Evolutionary conservation across 768 basidiomycete genomes (phyloP), one percentile per base, ranked within the genome.

Genomic region (Naganishia antarctica): DNA sequence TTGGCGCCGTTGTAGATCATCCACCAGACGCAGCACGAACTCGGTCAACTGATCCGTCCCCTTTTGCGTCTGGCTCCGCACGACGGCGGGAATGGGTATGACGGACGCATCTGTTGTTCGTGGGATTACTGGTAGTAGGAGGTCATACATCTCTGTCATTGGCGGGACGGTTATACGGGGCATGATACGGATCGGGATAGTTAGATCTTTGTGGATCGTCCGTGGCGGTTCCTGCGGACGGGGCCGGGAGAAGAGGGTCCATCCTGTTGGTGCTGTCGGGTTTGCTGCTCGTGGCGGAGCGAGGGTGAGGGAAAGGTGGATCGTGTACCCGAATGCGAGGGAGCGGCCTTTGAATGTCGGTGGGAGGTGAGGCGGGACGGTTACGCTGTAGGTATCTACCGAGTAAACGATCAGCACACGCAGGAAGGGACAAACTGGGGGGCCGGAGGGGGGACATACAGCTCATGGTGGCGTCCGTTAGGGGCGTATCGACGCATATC

Each of bases 281-380:
- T 28, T 13, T 8, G 28, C 29, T 21, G 28, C 93, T 93, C 77
- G 70, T 1, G 69, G 67, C 16, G 66, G 41, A 48, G 63, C 66
- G 43, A 71, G 73, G 43, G 81, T 93, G 0, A 89, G 86, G 1
- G 92, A 92, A 1, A 98, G 83, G n/a, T 88, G 81, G 13, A 99
- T 83, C 68, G 92, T 87, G 73, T 98, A 98, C 3, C 87, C 87
- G 73, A 99, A 93, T 71, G 81, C 83, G 65, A 97, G 81, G 3
- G 87, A 82, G 46, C 88, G 86, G 2, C 96, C 94, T 48, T 84
- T 83, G 79, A 89, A 96, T 0, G 92, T 91, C 0, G 96, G 96
- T 1, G 96, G 96, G 0, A 98, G 80, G 62, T 84, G 84, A 12
- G 84, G 81, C 0, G 96, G 94, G 0, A 99, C 79, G 0, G 79